Percentiles rank a stretch among this genome's conserved stretches.
These are phyloP conservation scores for Saccharomycopsis hybrid DNA, from an alignment of 1,139 yeast genomes.

Conservation along the genomic window DNA sequence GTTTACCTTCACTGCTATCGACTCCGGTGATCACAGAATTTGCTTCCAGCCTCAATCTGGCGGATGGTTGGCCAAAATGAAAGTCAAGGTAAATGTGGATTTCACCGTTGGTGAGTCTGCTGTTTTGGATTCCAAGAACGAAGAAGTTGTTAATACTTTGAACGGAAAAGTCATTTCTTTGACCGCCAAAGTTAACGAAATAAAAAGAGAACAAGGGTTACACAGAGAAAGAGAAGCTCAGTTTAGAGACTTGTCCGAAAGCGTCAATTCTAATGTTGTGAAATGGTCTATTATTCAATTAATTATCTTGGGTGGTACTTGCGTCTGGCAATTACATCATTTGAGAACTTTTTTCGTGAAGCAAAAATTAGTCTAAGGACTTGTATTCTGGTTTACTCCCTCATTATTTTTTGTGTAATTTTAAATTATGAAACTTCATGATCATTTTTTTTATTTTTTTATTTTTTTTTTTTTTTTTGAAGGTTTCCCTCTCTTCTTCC, in stretches of 20 bases:
- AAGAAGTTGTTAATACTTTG: slow-evolving; percentile 36
- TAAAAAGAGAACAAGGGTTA: slow-evolving; percentile 46
- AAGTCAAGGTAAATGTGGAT: slow-evolving; percentile 37
- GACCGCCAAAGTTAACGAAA: slow-evolving; percentile 40
- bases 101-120: slow-evolving; percentile 43
- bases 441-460: no score
- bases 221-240: slow-evolving; percentile 46
- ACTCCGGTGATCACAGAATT: slow-evolving; percentile 55
- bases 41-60: slow-evolving; percentile 51
- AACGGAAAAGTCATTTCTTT: slow-evolving; percentile 39
- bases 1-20: slow-evolving; percentile 55
- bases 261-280: slow-evolving; percentile 45
- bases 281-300: slow-evolving; percentile 51
- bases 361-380: slow-evolving; percentile 48
- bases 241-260: slow-evolving; percentile 50
- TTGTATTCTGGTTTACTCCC: no score
- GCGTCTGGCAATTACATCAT: slow-evolving; percentile 57
- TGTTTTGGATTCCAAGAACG: slow-evolving; percentile 40
- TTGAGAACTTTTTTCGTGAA: slow-evolving; percentile 56
- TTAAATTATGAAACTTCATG: no score
- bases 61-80: slow-evolving; percentile 34
- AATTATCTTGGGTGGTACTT: slow-evolving; percentile 39
- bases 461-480: no score
- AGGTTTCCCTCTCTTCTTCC: no score
- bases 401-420: no score